A percentile compares a stretch with the other conserved stretches of the same genome.
These are phyloP conservation scores for Porphyrellus cyaneotinctus DNA, from an alignment of 768 basidiomycete species.

Conservation along the genomic window DNA sequence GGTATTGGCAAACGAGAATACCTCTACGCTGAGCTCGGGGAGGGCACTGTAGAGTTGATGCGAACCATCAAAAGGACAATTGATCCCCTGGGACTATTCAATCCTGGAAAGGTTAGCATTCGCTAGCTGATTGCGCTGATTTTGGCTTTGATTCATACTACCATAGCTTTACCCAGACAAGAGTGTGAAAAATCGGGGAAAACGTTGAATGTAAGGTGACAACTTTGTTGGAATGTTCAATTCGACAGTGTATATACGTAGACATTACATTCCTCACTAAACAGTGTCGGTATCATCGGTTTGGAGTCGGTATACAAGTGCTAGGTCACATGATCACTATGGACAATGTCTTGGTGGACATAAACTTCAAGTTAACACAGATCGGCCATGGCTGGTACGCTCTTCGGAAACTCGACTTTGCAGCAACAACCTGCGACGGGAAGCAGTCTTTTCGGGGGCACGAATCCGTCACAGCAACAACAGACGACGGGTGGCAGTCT, in stretches of 20 bases:
- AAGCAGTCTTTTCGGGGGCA: slow-evolving; percentile 24
- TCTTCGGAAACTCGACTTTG: slow-evolving; percentile 23
- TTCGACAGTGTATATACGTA: too few relatives aligned
- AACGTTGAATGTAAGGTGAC: not conserved
- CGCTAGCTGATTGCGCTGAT: not conserved
- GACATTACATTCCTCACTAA: too few relatives aligned
- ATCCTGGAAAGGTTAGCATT: slow-evolving; percentile 73
- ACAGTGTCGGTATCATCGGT: too few relatives aligned
- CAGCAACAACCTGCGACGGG: slow-evolving; percentile 25
- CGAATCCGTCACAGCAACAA: slow-evolving; percentile 24
- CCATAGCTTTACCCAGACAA: slow-evolving; percentile 24
- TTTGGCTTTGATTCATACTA: not conserved
- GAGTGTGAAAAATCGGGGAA: slow-evolving; percentile 14
- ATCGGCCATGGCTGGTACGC: slow-evolving; percentile 11
- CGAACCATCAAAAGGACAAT: slow-evolving; percentile 70
- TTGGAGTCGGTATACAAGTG: too few relatives aligned
- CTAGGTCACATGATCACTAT: slow-evolving; percentile 20
- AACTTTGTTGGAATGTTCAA: not conserved
- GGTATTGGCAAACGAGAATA: slow-evolving; percentile 82
- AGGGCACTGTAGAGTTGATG: slow-evolving; percentile 81
- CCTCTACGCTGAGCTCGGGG: slow-evolving; percentile 76
- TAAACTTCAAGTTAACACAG: too few relatives aligned
- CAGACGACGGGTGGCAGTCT: slow-evolving; percentile 14
- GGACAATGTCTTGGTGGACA: too few relatives aligned
- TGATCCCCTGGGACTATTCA: slow-evolving; percentile 74